Evolutionary conservation across 805 yeast species (phyloP).

Genomic region (Wickerhamiella musiphila): DNA sequence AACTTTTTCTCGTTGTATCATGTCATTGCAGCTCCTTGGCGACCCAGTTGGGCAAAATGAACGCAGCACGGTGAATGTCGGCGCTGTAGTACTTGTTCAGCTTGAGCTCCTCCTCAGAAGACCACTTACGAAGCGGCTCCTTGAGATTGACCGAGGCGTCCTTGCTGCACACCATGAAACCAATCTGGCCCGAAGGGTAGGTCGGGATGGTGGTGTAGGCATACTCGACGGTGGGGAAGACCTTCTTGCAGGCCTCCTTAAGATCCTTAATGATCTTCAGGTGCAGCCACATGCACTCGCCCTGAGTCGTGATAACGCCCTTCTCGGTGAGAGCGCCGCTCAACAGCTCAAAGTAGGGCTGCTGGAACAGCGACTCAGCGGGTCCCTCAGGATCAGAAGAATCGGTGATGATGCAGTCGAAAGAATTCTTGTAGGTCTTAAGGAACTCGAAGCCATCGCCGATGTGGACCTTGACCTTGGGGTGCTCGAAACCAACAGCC

Average conservation of each 20-base stretch:
- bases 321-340: conserved; percentile 76
- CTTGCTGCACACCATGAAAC: conserved; percentile 56
- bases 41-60: conserved; percentile 73
- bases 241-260: conserved; percentile 54
- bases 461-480: conserved; percentile 76
- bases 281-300: conserved; percentile 73
- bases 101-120: conserved; percentile 29
- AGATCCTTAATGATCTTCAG: conserved; percentile 60
- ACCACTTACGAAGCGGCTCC: conserved; percentile 33
- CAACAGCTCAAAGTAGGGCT: conserved; percentile 73
- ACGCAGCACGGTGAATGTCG: conserved; percentile 51
- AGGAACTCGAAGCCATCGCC: conserved; percentile 97
- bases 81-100: conserved; percentile 48
- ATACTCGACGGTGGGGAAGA: conserved; percentile 70
- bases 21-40: conserved; percentile 12
- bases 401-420: conserved; percentile 92
- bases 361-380: conserved; percentile 83
- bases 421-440: conserved; percentile 64
- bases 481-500: conserved; percentile 71
- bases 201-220: conserved; percentile 74
- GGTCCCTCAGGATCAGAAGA: conserved; percentile 99
- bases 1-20: conserved; percentile 3
- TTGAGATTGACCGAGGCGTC: conserved; percentile 30
- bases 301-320: conserved; percentile 88
- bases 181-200: conserved; percentile 78